Conservation (phyloP, 768 basidiomycete genomes). For the Auricularia cornea region DNA sequence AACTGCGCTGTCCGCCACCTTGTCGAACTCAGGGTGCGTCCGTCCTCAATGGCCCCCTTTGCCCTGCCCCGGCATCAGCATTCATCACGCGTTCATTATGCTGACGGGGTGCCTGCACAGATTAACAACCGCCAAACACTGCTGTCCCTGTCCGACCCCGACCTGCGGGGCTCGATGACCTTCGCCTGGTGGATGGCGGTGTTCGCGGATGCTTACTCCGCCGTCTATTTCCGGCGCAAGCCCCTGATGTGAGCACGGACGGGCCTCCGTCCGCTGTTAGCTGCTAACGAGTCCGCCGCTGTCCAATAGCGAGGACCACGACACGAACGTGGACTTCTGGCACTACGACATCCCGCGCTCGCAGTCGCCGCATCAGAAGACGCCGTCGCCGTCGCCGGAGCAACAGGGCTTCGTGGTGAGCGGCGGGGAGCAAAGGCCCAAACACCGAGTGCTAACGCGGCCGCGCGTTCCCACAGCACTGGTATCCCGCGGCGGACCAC, state of each 20-base stretch:
- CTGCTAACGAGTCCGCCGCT: conserved; percentile 16
- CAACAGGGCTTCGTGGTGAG: not conserved
- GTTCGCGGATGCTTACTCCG: conserved; percentile 72
- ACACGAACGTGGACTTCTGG: conserved; percentile 86
- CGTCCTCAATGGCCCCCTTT: conserved; percentile 3
- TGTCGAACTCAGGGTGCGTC: conserved; percentile 60
- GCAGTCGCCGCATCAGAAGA: conserved; percentile 13
- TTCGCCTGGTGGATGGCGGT: conserved; percentile 95
- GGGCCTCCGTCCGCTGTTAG: conserved; percentile 1
- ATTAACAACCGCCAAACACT: conserved; percentile 80
- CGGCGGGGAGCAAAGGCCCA: no score
- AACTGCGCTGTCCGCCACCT: conserved; percentile 70
- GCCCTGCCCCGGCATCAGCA: not conserved
- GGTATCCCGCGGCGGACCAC: conserved; percentile 75
- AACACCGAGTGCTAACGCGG: not conserved
- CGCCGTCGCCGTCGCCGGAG: not conserved
- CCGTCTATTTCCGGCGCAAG: conserved; percentile 78
- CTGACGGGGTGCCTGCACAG: conserved; percentile 26
- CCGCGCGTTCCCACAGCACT: conserved; percentile 43
- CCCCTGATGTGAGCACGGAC: conserved; percentile 50
- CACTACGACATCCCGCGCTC: conserved; percentile 50
- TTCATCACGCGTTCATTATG: no score
- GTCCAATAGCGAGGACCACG: conserved; percentile 57
- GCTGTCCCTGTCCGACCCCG: conserved; percentile 61
- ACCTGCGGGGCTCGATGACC: conserved; percentile 74